phyloP scores from a whole-genome alignment of 352 stramenopile genomes.

The Vaucheria bursata region DNA sequence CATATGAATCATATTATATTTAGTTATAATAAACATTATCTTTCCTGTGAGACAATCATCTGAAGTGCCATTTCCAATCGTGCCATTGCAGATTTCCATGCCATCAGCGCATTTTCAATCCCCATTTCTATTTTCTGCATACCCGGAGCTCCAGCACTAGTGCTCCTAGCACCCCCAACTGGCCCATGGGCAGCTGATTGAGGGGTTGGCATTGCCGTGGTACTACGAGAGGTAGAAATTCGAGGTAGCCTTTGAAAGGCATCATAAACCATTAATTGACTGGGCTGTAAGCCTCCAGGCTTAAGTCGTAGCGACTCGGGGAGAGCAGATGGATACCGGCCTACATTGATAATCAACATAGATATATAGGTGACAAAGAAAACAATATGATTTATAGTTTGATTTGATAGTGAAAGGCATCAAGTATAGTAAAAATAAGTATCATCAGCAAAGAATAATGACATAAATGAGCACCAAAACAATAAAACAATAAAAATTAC shows the following conservation, averaged over 20 bases:
- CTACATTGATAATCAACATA: too few species aligned
- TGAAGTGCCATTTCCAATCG: constrained; percentile 31
- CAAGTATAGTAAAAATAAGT: too few species aligned
- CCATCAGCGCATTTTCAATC: constrained; percentile 31
- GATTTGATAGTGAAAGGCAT: too few species aligned
- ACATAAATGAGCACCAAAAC: too few species aligned
- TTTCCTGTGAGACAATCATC: neutral
- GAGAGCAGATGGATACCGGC: constrained; percentile 64
- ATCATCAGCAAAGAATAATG: too few species aligned
- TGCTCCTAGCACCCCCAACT: neutral
- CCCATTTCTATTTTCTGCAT: constrained; percentile 13
- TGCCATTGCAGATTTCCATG: constrained; percentile 33
- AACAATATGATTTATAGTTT: constrained; percentile 9
- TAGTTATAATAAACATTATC: too few species aligned
- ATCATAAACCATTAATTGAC: constrained; percentile 94
- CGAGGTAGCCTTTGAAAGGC: constrained; percentile 76
- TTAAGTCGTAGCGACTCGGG: constrained; percentile 78
- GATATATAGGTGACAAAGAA: neutral
- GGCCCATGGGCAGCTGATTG: constrained; percentile 5
- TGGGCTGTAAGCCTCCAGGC: constrained; percentile 74
- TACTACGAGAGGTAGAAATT: constrained; percentile 7
- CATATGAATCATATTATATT: too few species aligned
- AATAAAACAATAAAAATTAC: too few species aligned
- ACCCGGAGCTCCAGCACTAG: neutral
- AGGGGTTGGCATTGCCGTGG: too few species aligned